Percentiles rank a stretch among this genome's conserved stretches.
Conservation (phyloP, 495 filamentous ascomycete species). For the Penicillium bialowiezense region DNA sequence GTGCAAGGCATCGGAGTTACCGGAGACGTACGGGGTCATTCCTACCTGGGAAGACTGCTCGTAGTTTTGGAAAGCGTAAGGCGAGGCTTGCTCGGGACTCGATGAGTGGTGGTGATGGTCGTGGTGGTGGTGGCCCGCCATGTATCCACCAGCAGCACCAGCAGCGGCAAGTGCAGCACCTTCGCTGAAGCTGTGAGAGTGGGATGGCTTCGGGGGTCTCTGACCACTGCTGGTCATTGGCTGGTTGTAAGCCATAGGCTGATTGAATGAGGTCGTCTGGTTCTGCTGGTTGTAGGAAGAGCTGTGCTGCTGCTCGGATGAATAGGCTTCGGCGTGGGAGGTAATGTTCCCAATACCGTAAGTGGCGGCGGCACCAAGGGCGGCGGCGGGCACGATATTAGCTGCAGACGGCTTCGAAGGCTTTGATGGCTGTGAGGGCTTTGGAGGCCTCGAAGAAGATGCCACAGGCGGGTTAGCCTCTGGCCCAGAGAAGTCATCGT, state of each 20-base stretch:
- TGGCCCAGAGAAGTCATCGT: conserved; percentile 17
- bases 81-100: conserved; percentile 27
- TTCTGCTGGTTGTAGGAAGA: conserved; percentile 16
- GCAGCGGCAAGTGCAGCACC: conserved; percentile 44
- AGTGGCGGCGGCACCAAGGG: conserved; percentile 22
- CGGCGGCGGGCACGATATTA: conserved; percentile 18
- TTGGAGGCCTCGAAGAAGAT: conserved; percentile 25
- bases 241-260: background rate
- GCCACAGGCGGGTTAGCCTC: conserved; percentile 15
- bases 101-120: conserved; percentile 41
- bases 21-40: conserved; percentile 29
- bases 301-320: conserved; percentile 12
- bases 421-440: conserved; percentile 22
- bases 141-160: conserved; percentile 50
- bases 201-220: conserved; percentile 24
- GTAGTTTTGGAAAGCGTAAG: conserved; percentile 31
- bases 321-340: conserved; percentile 15
- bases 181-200: conserved; percentile 31
- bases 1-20: conserved; percentile 38
- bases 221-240: conserved; percentile 11
- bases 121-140: conserved; percentile 42
- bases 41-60: conserved; percentile 27
- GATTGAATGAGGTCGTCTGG: background rate
- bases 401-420: conserved; percentile 30
- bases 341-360: conserved; percentile 27